Evolutionary conservation across 139 green algal species (phyloP).

Genomic region (Chlamydomonas sp.): DNA sequence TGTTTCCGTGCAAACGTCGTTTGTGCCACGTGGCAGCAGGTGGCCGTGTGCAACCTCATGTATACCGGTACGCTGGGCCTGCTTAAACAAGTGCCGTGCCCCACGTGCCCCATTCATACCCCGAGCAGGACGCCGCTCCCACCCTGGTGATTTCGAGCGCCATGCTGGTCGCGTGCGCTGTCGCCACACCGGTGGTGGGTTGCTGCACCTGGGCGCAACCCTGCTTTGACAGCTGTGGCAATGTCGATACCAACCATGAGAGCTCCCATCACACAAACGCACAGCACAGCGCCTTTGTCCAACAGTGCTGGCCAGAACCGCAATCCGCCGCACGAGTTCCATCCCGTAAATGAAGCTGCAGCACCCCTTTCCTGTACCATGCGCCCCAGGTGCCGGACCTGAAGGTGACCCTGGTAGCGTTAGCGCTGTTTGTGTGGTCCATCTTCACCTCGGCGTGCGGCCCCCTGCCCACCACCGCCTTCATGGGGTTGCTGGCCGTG

Average conservation of each 20-base stretch:
- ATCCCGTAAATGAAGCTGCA: too few relatives aligned
- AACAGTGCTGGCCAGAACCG: too few relatives aligned
- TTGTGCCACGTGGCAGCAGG: too few relatives aligned
- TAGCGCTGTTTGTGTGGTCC: neutral
- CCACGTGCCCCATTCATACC: neutral
- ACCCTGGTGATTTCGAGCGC: neutral
- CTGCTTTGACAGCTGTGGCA: too few relatives aligned
- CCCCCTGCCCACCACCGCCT: conserved; percentile 14
- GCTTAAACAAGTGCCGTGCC: too few relatives aligned
- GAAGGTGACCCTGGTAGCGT: conserved; percentile 7
- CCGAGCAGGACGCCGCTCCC: neutral
- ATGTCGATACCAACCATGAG: too few relatives aligned
- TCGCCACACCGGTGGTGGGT: conserved; percentile 25
- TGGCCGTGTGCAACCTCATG: too few relatives aligned
- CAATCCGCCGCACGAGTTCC: too few relatives aligned
- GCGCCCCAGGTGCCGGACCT: conserved; percentile 17
- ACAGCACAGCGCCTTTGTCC: too few relatives aligned
- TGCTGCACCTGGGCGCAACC: too few relatives aligned
- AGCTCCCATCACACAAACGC: too few relatives aligned
- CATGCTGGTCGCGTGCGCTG: conserved; percentile 7
- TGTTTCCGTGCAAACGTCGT: too few relatives aligned
- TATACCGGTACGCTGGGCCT: neutral
- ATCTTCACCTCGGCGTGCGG: conserved; percentile 7
- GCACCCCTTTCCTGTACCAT: neutral
- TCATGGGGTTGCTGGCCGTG: neutral